These are phyloP conservation scores for Erigeron philadelphicus DNA, from an alignment of 140 eudicot species.

Conservation along the genomic window DNA sequence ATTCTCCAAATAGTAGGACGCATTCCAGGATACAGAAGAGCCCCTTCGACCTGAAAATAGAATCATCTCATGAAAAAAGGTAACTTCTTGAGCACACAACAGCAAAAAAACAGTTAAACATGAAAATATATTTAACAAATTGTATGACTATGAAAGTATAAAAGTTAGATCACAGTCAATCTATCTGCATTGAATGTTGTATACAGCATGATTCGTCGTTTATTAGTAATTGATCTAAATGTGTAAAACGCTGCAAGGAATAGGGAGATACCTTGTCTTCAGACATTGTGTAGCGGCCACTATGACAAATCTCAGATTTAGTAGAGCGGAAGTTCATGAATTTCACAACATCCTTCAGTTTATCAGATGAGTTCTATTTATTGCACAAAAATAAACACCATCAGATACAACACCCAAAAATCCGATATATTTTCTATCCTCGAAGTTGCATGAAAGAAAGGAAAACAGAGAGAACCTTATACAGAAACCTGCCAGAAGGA, in stretches of 20 bases:
- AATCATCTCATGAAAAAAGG: slow-evolving; percentile 10
- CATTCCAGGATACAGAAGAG: slow-evolving; percentile 85
- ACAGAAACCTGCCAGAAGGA: slow-evolving; percentile 92
- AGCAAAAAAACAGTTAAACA: neutral
- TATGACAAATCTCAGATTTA: slow-evolving; percentile 56
- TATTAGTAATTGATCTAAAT: neutral
- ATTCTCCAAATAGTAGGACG: slow-evolving; percentile 94
- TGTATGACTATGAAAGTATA: neutral
- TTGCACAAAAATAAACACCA: slow-evolving; percentile 23
- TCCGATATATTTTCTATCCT: neutral
- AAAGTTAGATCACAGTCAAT: neutral
- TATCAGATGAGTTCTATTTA: slow-evolving; percentile 76
- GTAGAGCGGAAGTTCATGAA: slow-evolving; percentile 70
- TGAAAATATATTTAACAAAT: neutral
- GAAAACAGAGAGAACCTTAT: slow-evolving; percentile 50
- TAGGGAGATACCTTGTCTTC: slow-evolving; percentile 69
- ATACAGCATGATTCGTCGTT: neutral
- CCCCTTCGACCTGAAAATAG: slow-evolving; percentile 83
- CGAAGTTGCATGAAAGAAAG: slow-evolving; percentile 16
- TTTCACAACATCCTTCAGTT: slow-evolving; percentile 77
- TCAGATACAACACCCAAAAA: slow-evolving; percentile 25
- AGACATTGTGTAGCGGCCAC: slow-evolving; percentile 83
- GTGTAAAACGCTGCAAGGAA: neutral
- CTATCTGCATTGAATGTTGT: neutral
- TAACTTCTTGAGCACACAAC: neutral